Base-by-base conservation (phyloP, 1,139 yeast genomes). In the Yamadazyma conglobata region DNA sequence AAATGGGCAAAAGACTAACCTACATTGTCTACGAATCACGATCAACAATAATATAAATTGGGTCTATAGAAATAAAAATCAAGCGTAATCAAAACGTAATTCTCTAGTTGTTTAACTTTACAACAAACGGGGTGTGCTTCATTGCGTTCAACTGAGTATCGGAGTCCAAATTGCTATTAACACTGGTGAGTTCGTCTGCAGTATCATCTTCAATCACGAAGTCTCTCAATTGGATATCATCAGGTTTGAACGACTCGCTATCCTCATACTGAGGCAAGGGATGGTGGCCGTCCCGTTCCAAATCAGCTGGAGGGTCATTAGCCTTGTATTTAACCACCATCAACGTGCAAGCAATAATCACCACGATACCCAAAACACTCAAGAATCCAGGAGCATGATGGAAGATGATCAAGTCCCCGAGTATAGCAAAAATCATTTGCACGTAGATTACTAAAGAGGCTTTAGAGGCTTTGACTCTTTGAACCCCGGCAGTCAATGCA, bases 401-500 rank as follows among this genome's bases (percentile, higher is more conserved):
- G 79, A 88, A 87, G 23, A 87, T 62, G 1, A 76, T 35, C 22
- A 77, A 61, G 49, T 88, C 96, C 77, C 89, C 80, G 20, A 82
- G 42, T n/a, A 86, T 60, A 0, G 95, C 91, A 59, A 82, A 86
- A 2, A 87, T 59, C 68, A 88, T 70, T 47, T 80, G 86, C 3
- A 87, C 70, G 54, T 88, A 88, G 5, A 75, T 62, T 72, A 85
- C 80, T 39, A 84, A 68, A 4, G 91, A 70, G 0, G 89, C 88
- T 35, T 86, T 70, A 2, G 88, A 78, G 1, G 96, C 95, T 38
- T 70, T 69, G 39, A 85, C 95, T 36, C 87, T 63, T 53, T 86
- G 95, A 31, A 88, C 72, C 1, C 95, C 96, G 3, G 87, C 79
- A 0, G 96, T 85, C 33, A 85, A 58, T 18, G 81, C 62, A 45